Evolutionary conservation across 495 filamentous ascomycete genomes (phyloP).

Genomic region (Aspergillus incahuasiensis): DNA sequence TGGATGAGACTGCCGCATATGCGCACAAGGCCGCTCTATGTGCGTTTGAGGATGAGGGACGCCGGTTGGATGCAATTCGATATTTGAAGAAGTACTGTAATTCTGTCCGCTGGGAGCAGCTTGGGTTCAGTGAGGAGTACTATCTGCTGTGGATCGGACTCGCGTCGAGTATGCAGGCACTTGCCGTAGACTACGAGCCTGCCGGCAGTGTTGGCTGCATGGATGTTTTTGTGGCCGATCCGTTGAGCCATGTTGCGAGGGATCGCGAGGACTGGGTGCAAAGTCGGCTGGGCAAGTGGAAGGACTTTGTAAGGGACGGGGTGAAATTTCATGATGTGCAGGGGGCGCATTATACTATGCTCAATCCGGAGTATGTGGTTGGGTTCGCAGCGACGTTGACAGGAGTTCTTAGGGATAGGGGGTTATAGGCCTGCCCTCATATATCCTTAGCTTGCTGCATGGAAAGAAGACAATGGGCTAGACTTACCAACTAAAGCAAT

Average conservation of each 20-base stretch:
- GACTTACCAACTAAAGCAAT: too few species aligned
- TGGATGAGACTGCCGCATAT: conserved; percentile 26
- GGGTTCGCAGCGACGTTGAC: conserved; percentile 18
- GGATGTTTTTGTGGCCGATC: conserved; percentile 47
- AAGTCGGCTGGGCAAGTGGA: conserved; percentile 45
- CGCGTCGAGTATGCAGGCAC: conserved; percentile 39
- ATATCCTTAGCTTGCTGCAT: too few species aligned
- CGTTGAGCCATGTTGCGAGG: conserved; percentile 7
- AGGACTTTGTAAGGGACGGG: conserved; percentile 27
- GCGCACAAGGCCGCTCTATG: neutral
- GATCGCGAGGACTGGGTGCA: conserved; percentile 20
- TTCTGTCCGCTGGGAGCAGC: neutral
- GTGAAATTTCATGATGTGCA: conserved; percentile 14
- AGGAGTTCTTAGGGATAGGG: conserved; percentile 12
- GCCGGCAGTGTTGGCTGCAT: conserved; percentile 33
- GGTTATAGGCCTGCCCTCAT: too few species aligned
- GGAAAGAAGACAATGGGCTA: too few species aligned
- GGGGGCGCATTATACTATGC: conserved; percentile 26
- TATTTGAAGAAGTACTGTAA: neutral
- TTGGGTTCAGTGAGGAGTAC: too few species aligned
- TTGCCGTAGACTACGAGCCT: conserved; percentile 50
- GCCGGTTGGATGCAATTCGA: conserved; percentile 13
- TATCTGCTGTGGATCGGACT: conserved; percentile 35
- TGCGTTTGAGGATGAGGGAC: too few species aligned
- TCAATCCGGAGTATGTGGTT: conserved; percentile 20